Conservation (phyloP, 352 stramenopile genomes). For the Globisporangium camurandrum region DNA sequence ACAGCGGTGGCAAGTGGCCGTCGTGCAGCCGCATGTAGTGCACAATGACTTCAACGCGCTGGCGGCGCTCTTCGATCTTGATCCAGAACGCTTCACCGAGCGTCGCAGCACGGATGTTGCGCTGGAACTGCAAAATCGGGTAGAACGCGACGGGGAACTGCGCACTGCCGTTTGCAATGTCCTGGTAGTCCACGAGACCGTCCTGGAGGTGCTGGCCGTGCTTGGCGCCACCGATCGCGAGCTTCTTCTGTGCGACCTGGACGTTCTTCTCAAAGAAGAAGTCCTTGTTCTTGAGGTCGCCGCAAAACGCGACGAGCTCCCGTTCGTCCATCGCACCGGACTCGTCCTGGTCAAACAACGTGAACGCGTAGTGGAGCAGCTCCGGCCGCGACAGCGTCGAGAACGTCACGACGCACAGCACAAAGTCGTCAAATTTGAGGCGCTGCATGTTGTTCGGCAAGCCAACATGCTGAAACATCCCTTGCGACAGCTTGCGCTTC, state of each 20-base stretch:
- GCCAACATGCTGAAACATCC: constrained; percentile 40
- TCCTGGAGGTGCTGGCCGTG: constrained; percentile 13
- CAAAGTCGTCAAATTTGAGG: constrained; percentile 57
- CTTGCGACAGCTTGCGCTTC: constrained; percentile 42
- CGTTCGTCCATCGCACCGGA: constrained; percentile 54
- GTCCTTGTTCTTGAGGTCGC: constrained; percentile 37
- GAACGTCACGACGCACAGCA: constrained; percentile 46
- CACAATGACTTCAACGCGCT: constrained; percentile 39
- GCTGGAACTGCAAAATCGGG: constrained; percentile 55
- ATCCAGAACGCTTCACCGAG: constrained; percentile 51
- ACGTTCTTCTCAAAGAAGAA: constrained; percentile 65
- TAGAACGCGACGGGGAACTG: constrained; percentile 66
- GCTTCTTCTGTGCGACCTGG: constrained; percentile 42
- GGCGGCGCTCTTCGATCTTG: constrained; percentile 21
- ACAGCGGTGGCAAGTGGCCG: constrained; percentile 37
- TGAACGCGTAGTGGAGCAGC: constrained; percentile 59
- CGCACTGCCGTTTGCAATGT: constrained; percentile 38
- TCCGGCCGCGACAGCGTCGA: constrained; percentile 39
- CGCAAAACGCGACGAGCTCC: constrained; percentile 47
- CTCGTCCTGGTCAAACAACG: constrained; percentile 52
- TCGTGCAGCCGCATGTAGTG: constrained; percentile 57
- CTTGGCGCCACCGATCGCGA: constrained; percentile 23
- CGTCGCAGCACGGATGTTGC: constrained; percentile 36
- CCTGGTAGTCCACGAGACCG: constrained; percentile 44
- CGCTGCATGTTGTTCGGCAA: constrained; percentile 18